phyloP scores from a whole-genome alignment of 495 filamentous ascomycete species.

The Lindgomyces ingoldianus region DNA sequence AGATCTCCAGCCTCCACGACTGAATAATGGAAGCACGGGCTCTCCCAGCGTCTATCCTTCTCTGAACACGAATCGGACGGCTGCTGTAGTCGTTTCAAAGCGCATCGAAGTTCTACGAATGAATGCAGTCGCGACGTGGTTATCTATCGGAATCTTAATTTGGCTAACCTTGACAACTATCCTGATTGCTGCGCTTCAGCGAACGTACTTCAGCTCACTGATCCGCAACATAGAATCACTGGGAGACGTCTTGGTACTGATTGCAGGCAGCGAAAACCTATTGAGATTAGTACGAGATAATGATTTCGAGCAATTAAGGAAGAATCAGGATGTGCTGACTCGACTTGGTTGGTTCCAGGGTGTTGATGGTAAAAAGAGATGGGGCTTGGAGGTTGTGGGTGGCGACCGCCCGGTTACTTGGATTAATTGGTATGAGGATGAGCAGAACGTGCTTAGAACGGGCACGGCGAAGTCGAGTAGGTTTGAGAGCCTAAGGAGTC shows the following conservation, averaged over 20 bases:
- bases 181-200: neutral
- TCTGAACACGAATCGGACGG: conserved; percentile 4
- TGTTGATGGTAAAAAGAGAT: conserved; percentile 5
- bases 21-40: neutral
- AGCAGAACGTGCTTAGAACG: neutral
- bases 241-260: conserved; percentile 4
- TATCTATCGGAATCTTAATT: conserved; percentile 5
- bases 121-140: conserved; percentile 5
- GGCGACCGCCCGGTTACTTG: neutral
- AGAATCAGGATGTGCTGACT: neutral
- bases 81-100: neutral
- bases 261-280: conserved; percentile 17
- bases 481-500: neutral
- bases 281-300: neutral
- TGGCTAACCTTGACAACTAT: conserved; percentile 6
- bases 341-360: conserved; percentile 14
- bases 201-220: conserved; percentile 5
- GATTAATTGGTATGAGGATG: neutral
- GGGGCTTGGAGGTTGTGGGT: conserved; percentile 11
- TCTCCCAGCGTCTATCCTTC: neutral
- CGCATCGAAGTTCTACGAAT: conserved; percentile 1
- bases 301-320: neutral
- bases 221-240: neutral
- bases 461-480: neutral
- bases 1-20: neutral